These are phyloP conservation scores for Xylariaceae sp. DNA, from an alignment of 2,329 filamentous ascomycete genomes.

Conservation along the genomic window DNA sequence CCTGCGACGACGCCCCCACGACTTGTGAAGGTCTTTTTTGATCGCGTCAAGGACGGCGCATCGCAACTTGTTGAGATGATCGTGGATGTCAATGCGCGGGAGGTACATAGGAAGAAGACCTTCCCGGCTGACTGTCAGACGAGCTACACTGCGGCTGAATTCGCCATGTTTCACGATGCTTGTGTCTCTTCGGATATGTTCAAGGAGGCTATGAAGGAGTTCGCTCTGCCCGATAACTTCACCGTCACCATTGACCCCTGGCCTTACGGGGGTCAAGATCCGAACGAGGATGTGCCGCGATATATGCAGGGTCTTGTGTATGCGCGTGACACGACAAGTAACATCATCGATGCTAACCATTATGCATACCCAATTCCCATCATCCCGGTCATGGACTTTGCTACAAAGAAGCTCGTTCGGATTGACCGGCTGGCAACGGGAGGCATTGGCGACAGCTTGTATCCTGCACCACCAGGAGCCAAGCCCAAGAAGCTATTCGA, in stretches of 20 bases:
- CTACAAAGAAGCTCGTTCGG: constrained; percentile 49
- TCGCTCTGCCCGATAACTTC: constrained; percentile 42
- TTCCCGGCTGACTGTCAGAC: constrained; percentile 34
- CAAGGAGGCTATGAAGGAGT: constrained; percentile 43
- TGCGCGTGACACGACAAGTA: constrained; percentile 38
- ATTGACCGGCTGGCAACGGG: constrained; percentile 53
- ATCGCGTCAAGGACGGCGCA: constrained; percentile 33
- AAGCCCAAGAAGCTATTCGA: constrained; percentile 44
- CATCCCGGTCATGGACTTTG: constrained; percentile 54
- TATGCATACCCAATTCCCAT: constrained; percentile 58
- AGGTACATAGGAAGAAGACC: constrained; percentile 29
- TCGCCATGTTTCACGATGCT: constrained; percentile 36
- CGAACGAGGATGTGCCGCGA: constrained; percentile 37
- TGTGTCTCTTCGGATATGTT: constrained; percentile 42
- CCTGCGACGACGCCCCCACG: constrained; percentile 32
- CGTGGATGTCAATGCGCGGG: constrained; percentile 35
- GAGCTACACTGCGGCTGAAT: constrained; percentile 38
- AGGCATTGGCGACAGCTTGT: constrained; percentile 42
- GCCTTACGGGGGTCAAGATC: constrained; percentile 56
- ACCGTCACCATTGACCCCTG: constrained; percentile 50
- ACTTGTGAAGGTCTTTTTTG: constrained; percentile 43
- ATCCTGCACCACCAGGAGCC: constrained; percentile 20
- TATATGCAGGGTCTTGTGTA: constrained; percentile 49
- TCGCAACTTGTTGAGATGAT: constrained; percentile 35
- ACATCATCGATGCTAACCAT: constrained; percentile 54